Percentiles rank a stretch among this genome's conserved stretches.
Evolutionary conservation across 1,284 basidiomycete species (phyloP).

Genomic region (Apiotrichum laibachii): DNA sequence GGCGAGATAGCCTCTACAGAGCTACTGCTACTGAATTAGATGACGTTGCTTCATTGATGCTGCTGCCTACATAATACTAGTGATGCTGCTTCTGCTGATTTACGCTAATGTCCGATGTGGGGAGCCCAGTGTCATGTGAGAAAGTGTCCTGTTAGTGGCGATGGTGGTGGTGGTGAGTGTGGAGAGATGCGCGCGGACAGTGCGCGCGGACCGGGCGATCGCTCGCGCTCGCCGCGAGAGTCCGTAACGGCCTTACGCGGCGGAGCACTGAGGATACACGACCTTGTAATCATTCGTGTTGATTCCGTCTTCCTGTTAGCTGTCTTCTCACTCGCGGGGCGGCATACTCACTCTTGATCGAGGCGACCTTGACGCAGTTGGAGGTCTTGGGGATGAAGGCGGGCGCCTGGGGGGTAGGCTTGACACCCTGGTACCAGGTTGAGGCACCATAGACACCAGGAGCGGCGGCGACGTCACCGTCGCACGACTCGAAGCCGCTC

Average conservation of each 20-base stretch:
- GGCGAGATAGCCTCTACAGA: no score
- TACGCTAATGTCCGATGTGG: no score
- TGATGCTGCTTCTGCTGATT: no score
- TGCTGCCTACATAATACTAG: no score
- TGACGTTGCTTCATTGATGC: no score
- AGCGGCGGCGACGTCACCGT: conserved; percentile 49
- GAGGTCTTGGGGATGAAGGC: conserved; percentile 44
- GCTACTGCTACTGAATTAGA: no score
- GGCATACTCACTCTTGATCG: conserved; percentile 30
- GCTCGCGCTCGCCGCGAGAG: no score
- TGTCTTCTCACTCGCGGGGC: not conserved
- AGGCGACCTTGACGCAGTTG: conserved; percentile 49
- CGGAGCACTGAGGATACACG: conserved; percentile 7
- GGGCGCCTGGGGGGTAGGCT: conserved; percentile 36
- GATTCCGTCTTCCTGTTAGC: conserved; percentile 26
- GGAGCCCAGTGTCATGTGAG: no score
- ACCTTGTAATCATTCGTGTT: conserved; percentile 39
- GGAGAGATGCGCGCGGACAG: no score
- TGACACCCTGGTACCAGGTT: conserved; percentile 49
- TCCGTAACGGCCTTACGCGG: not conserved
- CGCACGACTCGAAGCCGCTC: conserved; percentile 50
- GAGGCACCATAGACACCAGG: conserved; percentile 49
- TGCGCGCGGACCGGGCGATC: no score
- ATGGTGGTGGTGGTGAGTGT: no score
- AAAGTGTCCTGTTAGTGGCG: no score